phyloP scores from a whole-genome alignment of 129 eudicot genomes.

The Chrysanthemum lavandulifolium region DNA sequence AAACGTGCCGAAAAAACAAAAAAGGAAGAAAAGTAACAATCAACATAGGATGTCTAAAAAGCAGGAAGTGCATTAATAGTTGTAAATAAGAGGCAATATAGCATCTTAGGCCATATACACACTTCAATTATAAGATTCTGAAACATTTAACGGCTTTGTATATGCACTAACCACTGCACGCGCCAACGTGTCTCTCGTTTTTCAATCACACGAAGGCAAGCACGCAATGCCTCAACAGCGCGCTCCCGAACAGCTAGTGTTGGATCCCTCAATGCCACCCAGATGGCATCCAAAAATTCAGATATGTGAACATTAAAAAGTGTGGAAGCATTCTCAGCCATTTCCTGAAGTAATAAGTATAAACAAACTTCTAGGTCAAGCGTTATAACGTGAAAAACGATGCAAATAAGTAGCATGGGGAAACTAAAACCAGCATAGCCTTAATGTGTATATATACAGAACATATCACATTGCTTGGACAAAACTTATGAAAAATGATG shows the following conservation, averaged over 20 bases:
- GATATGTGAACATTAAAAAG: constrained; percentile 89
- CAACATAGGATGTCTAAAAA: constrained; percentile 16
- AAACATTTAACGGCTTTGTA: not conserved
- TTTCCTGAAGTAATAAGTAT: constrained; percentile 56
- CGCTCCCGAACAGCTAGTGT: constrained; percentile 78
- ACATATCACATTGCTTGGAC: not conserved
- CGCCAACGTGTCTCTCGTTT: constrained; percentile 99
- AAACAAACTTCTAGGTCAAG: constrained; percentile 19
- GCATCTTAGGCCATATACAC: not conserved
- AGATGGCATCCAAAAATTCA: constrained; percentile 91
- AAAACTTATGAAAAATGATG: too few relatives aligned
- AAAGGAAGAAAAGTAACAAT: not conserved
- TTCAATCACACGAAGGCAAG: constrained; percentile 97
- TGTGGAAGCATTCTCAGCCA: constrained; percentile 98
- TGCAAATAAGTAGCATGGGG: constrained; percentile 10
- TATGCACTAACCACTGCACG: constrained; percentile 80
- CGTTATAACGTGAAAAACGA: not conserved
- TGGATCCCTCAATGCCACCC: constrained; percentile 98
- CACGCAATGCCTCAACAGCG: constrained; percentile 98
- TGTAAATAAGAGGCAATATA: not conserved
- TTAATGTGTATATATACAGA: not conserved
- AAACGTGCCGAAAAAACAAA: not conserved
- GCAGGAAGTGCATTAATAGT: constrained; percentile 17
- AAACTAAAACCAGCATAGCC: constrained; percentile 1
- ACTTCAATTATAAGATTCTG: not conserved